Conservation (phyloP, 2,329 filamentous ascomycete species). For the Xylaria sp. region DNA sequence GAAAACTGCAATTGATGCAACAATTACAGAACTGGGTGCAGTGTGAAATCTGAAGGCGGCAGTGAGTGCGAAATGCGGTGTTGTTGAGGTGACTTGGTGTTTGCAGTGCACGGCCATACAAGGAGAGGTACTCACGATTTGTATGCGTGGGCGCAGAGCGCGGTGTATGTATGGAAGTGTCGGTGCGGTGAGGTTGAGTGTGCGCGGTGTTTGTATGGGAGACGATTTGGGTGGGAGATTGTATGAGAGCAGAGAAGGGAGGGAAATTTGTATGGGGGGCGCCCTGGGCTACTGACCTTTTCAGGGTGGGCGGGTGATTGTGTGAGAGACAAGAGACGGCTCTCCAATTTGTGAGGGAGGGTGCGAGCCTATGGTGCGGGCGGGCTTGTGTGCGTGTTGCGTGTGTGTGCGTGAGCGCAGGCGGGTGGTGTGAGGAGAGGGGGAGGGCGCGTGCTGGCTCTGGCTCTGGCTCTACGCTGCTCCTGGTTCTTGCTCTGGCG, state of each 20-base stretch:
- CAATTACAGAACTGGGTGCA: conserved; percentile 18
- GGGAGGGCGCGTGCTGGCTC: conserved; percentile 14
- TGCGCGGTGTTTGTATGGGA: conserved; percentile 56
- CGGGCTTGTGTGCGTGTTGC: conserved; percentile 1
- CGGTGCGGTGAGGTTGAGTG: conserved; percentile 51
- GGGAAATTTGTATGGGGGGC: conserved; percentile 62
- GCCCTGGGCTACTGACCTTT: conserved; percentile 60
- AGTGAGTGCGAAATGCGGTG: conserved; percentile 11
- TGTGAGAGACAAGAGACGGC: conserved; percentile 47
- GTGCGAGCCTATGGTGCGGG: conserved; percentile 32
- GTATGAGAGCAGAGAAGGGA: conserved; percentile 64
- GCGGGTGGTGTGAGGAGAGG: conserved; percentile 16
- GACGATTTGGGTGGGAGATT: conserved; percentile 60
- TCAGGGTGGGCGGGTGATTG: conserved; percentile 70
- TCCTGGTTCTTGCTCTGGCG: conserved; percentile 6
- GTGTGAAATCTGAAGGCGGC: background rate
- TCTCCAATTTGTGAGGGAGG: conserved; percentile 36
- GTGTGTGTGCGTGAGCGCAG: conserved; percentile 7
- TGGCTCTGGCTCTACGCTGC: conserved; percentile 1
- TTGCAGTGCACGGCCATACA: conserved; percentile 47
- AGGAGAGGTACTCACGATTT: conserved; percentile 59
- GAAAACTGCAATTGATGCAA: conserved; percentile 13
- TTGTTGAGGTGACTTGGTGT: conserved; percentile 48
- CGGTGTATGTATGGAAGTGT: conserved; percentile 39
- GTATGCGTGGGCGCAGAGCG: conserved; percentile 28